Evolutionary conservation across 2,329 filamentous ascomycete genomes (phyloP).

Genomic region (Pestalotiopsis sp.): DNA sequence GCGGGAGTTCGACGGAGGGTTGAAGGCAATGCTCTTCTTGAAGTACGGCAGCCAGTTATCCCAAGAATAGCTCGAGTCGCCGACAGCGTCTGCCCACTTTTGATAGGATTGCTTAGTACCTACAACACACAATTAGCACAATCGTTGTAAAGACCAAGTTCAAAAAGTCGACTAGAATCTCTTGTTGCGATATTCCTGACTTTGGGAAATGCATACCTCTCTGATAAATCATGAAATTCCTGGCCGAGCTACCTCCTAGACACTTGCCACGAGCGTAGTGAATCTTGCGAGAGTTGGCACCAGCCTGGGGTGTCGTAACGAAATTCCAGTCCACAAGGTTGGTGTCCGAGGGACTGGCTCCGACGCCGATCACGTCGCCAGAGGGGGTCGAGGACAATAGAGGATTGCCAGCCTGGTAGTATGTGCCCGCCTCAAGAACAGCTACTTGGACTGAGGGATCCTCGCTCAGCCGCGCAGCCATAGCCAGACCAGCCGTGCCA

Average conservation of each 20-base stretch:
- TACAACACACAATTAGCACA: conserved; percentile 5
- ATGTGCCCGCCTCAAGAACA: conserved; percentile 15
- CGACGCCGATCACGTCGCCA: conserved; percentile 21
- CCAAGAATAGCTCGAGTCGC: conserved; percentile 25
- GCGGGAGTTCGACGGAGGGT: conserved; percentile 21
- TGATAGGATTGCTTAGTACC: conserved; percentile 23
- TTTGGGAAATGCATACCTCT: not conserved
- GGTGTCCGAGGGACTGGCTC: conserved; percentile 12
- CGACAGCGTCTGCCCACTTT: conserved; percentile 23
- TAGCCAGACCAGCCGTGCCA: conserved; percentile 13
- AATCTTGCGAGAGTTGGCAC: conserved; percentile 10
- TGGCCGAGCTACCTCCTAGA: conserved; percentile 28
- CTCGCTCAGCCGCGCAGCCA: conserved; percentile 11
- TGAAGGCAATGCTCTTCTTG: conserved; percentile 25
- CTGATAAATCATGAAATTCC: conserved; percentile 32
- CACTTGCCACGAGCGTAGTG: conserved; percentile 31
- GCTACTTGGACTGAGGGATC: conserved; percentile 11
- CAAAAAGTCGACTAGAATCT: not conserved
- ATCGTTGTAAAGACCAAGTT: not conserved
- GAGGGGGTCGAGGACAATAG: conserved; percentile 16
- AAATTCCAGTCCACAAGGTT: conserved; percentile 25
- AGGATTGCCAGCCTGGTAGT: conserved; percentile 15
- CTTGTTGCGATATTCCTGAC: too few species aligned
- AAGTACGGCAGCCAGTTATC: conserved; percentile 25
- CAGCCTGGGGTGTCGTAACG: conserved; percentile 20